A percentile compares a stretch with the other conserved stretches of the same genome.
phyloP scores from a whole-genome alignment of 1,139 yeast genomes.

The Candida sanyaensis region DNA sequence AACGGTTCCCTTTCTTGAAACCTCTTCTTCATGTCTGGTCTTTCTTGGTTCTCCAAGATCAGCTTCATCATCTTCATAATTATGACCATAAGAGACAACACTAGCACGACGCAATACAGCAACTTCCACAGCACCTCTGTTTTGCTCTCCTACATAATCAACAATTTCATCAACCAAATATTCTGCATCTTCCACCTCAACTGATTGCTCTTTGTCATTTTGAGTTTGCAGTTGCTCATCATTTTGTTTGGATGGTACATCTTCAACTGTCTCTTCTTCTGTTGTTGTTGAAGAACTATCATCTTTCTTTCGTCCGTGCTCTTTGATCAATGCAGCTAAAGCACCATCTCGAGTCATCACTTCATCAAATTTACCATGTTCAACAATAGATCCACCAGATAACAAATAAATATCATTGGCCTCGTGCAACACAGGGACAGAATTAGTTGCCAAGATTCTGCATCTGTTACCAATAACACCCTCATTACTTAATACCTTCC shows the following conservation, averaged over 20 bases:
- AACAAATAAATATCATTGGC: constrained; percentile 30
- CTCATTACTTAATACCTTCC: constrained; percentile 26
- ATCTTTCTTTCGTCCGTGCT: constrained; percentile 25
- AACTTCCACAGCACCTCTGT: constrained; percentile 17
- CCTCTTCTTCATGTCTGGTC: constrained; percentile 33
- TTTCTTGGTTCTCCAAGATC: constrained; percentile 19
- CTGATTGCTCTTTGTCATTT: constrained; percentile 35
- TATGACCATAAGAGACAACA: constrained; percentile 24
- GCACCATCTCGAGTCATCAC: constrained; percentile 33
- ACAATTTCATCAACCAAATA: constrained; percentile 21
- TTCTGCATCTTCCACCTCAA: constrained; percentile 14
- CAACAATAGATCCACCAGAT: constrained; percentile 26
- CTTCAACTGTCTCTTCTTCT: constrained; percentile 20
- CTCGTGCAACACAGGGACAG: constrained; percentile 29
- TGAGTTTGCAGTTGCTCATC: constrained; percentile 10
- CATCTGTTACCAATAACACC: constrained; percentile 34
- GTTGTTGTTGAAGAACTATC: constrained; percentile 6
- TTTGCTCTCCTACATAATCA: constrained; percentile 25
- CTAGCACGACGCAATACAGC: constrained; percentile 20
- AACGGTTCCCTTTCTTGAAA: constrained; percentile 32
- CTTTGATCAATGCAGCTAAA: constrained; percentile 26
- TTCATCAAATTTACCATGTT: constrained; percentile 32
- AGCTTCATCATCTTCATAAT: constrained; percentile 19
- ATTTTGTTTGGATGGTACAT: constrained; percentile 29
- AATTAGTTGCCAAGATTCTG: constrained; percentile 36